Evolutionary conservation across 176 grass and related monocot species (phyloP).

Genomic region (Carex pumila): DNA sequence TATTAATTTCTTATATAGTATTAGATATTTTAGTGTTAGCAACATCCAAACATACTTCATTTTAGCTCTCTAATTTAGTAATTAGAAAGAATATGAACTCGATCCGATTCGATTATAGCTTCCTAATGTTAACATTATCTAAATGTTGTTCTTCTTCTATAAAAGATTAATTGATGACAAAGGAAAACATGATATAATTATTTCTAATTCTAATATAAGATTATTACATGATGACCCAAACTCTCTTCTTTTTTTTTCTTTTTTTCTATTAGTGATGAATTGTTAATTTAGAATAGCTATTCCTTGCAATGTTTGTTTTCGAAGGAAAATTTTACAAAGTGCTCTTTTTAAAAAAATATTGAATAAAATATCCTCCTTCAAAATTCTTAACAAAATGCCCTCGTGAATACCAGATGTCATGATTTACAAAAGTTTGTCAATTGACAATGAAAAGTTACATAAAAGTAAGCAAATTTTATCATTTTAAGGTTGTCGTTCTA

Average conservation of each 20-base stretch:
- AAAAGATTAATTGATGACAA: neutral
- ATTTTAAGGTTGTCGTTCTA: neutral
- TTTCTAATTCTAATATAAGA: neutral
- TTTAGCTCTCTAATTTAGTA: neutral
- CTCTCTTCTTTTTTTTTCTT: neutral
- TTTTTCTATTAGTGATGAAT: neutral
- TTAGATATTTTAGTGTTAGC: neutral
- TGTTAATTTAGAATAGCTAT: neutral
- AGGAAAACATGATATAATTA: neutral
- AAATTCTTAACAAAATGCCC: no score
- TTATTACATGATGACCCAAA: neutral
- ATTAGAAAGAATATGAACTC: no score
- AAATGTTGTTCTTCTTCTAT: neutral
- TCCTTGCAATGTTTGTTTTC: neutral
- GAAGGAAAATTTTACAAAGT: neutral
- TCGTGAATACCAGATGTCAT: no score
- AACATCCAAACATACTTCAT: neutral
- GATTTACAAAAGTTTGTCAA: no score
- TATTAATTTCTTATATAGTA: neutral
- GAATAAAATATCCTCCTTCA: no score
- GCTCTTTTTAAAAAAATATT: no score
- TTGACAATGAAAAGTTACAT: no score
- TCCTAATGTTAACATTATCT: neutral
- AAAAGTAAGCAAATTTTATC: no score
- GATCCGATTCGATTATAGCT: neutral